These are phyloP conservation scores for Protomyces gravidus DNA, from an alignment of 1,139 yeast species.

Conservation along the genomic window DNA sequence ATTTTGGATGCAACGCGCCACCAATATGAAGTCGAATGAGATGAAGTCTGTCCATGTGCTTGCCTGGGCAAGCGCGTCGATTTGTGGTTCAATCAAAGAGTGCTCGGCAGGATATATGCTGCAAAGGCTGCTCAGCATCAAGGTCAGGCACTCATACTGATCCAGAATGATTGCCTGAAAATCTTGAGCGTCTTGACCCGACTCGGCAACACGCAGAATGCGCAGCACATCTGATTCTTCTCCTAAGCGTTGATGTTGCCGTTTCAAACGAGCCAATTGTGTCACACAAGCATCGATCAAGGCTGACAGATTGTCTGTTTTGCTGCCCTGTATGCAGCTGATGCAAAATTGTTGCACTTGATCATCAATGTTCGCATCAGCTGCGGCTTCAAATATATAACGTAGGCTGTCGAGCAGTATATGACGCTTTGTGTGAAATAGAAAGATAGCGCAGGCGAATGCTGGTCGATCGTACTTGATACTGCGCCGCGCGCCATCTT, in stretches of 20 bases:
- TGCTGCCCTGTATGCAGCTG: neutral
- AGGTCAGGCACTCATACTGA: slow-evolving; percentile 6
- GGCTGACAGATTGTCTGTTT: neutral
- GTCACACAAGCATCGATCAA: neutral
- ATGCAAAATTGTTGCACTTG: neutral
- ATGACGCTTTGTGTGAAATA: slow-evolving; percentile 6
- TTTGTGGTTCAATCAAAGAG: neutral
- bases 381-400: slow-evolving; percentile 4
- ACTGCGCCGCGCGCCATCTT: slow-evolving; percentile 14
- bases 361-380: neutral
- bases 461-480: slow-evolving; percentile 20
- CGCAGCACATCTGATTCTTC: slow-evolving; percentile 1
- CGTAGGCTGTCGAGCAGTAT: slow-evolving; percentile 15
- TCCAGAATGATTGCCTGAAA: slow-evolving; percentile 8
- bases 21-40: neutral
- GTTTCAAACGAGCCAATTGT: neutral
- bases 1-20: slow-evolving; percentile 4
- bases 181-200: neutral
- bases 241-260: neutral
- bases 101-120: neutral
- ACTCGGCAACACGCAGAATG: neutral
- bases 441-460: slow-evolving; percentile 14
- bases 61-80: neutral
- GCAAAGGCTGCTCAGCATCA: neutral
- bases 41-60: slow-evolving; percentile 1